Evolutionary conservation across 2,329 filamentous ascomycete genomes (phyloP).

Genomic region (Talaromyces atroroseus): DNA sequence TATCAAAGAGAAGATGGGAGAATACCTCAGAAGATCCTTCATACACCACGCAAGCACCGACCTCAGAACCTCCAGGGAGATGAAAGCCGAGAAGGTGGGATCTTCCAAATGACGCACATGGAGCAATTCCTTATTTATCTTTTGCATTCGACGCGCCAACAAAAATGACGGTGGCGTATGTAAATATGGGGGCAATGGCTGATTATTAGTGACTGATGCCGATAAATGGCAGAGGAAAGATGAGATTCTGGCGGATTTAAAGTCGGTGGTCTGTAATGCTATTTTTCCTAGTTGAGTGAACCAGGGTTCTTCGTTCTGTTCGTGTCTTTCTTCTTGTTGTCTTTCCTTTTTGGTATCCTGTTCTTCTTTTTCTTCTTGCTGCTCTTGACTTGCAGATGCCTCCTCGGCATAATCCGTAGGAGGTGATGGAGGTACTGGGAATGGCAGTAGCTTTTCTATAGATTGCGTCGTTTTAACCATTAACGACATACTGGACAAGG

Average conservation of each 20-base stretch:
- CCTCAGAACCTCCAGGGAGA: constrained; percentile 66
- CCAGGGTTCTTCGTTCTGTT: constrained; percentile 16
- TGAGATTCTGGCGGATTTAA: constrained; percentile 63
- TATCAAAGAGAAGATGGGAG: constrained; percentile 3
- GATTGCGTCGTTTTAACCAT: constrained; percentile 3
- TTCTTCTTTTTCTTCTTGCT: background rate
- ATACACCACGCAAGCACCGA: constrained; percentile 65
- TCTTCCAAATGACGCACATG: constrained; percentile 61
- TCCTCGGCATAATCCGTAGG: constrained; percentile 43
- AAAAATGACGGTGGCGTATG: constrained; percentile 57
- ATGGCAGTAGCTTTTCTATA: constrained; percentile 26
- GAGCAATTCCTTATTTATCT: constrained; percentile 56
- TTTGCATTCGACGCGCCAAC: constrained; percentile 54
- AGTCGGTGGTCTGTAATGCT: constrained; percentile 53
- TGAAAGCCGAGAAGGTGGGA: constrained; percentile 68
- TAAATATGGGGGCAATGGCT: constrained; percentile 67
- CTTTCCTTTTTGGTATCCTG: background rate
- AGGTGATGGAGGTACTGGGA: constrained; percentile 47
- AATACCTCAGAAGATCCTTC: constrained; percentile 51
- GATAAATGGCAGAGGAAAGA: constrained; percentile 65
- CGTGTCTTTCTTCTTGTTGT: background rate
- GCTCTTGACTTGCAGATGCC: background rate
- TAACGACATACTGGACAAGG: background rate
- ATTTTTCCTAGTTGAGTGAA: constrained; percentile 53
- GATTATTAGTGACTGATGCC: constrained; percentile 58